Evolutionary conservation across 2,329 filamentous ascomycete species (phyloP), one percentile per base, ranked within the genome.

Genomic region (Paraphoma sp.): DNA sequence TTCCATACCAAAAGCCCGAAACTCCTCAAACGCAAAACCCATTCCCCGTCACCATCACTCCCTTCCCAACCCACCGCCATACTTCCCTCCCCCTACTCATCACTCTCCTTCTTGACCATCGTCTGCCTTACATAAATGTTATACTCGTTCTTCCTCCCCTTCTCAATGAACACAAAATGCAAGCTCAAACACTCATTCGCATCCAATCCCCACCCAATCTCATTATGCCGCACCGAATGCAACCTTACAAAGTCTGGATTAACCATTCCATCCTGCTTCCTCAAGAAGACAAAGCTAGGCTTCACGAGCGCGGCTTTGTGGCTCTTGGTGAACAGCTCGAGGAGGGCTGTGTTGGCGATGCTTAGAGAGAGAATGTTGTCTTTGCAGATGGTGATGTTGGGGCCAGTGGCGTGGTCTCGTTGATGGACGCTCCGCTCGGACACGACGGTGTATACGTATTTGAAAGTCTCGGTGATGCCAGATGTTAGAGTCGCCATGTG

Each of bases 131-230:
- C 56, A 7, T 40, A 56, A 6, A 51, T 53, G 11, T 8, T 31
- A 0, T 28, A 38, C 16, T 56, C 45, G 6, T 45, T 49, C 8
- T 55, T 36, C 14, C 23, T 50, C 8, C 12, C 11, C 4, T 42
- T 42, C 4, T 52, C 43, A 2, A 60, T 44, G 1, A 16, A 44
- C 0, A 51, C 54, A 17, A 47, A 10, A n/a, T 50, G 50, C 1
- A 63, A 29, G 1, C 48, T 52, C 0, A 61, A 12, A 29, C 56
- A 61, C 1, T 44, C 56, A 8, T 30, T 14, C n/a, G 9, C 31
- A 16, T 63, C 58, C 6, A 57, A 45, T 0, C 51, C 58, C 56
- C 55, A 59, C 0, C 58, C 56, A 29, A 57, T 51, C 29, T 59
- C 43, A n/a, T 53, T 54, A 6, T 40, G n/a, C 1, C 41, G 40